Conservation (phyloP, 805 yeast genomes). For the Starmerella vaccinii region DNA sequence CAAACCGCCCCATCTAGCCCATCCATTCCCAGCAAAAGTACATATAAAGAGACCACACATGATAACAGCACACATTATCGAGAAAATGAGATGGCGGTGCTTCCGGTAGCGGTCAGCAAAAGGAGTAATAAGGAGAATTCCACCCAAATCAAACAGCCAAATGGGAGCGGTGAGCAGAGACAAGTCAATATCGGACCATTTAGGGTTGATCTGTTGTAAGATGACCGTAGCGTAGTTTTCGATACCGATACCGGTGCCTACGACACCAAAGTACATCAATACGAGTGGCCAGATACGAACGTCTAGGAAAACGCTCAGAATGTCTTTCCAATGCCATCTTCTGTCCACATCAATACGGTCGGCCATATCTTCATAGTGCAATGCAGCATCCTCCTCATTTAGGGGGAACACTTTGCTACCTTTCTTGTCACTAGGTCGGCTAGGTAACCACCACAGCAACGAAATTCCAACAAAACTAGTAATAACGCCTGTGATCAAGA, state of each 20-base stretch:
- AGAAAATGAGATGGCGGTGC: conserved; percentile 53
- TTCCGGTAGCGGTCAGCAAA: conserved; percentile 60
- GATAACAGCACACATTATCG: conserved; percentile 52
- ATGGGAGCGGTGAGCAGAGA: conserved; percentile 78
- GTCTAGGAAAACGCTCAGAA: conserved; percentile 47
- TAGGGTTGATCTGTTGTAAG: conserved; percentile 53
- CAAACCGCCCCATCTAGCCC: conserved; percentile 74
- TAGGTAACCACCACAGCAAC: conserved; percentile 78
- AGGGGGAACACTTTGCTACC: conserved; percentile 29
- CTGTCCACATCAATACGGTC: conserved; percentile 37
- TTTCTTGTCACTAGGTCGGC: conserved; percentile 42
- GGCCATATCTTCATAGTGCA: conserved; percentile 55
- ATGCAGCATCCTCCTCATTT: conserved; percentile 39
- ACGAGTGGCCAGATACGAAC: conserved; percentile 67
- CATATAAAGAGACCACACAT: conserved; percentile 66
- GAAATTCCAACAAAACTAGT: conserved; percentile 57
- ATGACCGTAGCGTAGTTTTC: conserved; percentile 76
- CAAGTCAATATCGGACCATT: conserved; percentile 52
- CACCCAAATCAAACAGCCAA: conserved; percentile 76
- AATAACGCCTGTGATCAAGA: conserved; percentile 61
- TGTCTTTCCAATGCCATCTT: conserved; percentile 52
- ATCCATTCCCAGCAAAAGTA: conserved; percentile 60
- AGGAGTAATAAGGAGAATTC: conserved; percentile 66
- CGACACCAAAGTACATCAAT: conserved; percentile 86
- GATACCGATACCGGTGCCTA: conserved; percentile 80